Evolutionary conservation across 176 grass and related monocot species (phyloP), one percentile per base, ranked within the genome.

Genomic region (Echinochloa phyllopogon): DNA sequence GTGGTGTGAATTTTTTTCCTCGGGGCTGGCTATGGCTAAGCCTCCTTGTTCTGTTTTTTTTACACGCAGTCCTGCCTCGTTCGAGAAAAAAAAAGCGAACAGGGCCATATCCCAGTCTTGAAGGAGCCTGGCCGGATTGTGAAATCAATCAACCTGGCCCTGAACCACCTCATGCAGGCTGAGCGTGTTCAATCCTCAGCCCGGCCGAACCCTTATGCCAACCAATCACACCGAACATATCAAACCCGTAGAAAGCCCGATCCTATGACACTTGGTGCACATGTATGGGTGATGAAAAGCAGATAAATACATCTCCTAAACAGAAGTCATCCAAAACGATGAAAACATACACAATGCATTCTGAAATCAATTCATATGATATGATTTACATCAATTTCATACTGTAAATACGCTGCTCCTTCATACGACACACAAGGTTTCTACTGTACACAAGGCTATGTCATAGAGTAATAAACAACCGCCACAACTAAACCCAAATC

Each of bases 381-480:
- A 50, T 2, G 9, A 69, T 18, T 9, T 55, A 80, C 84, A 80
- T 61, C n/a, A 69, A 21, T 51, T 86, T 10, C 56, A 53, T 17
- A 72, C 56, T 37, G 33, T 53, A 56, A 74, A 74, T 84, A 83
- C 82, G 65, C 52, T 9, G 16, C 71, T 52, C 45, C 56, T n/a
- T 57, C 20, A 59, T 33, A 59, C 9, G 56, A 24, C 5, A 11
- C n/a, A 59, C 10, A 57, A 23, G 56, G 21, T 11, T 21, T 24
- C 42, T 84, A 75, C 76, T 85, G 69, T 89, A 85, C 87, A 80
- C 13, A 78, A 47, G 40, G 5, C 50, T 69, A 67, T 58, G 68
- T 21, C 41, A 78, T 61, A n/a, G n/a, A n/a, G n/a, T n/a, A 78
- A 77, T 20, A 33, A 69, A 58, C 1, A 83, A 69, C 49, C 36